Base-by-base conservation (phyloP, 2,329 filamentous ascomycete genomes). In the Pseudovirgaria hyperparasitica region DNA sequence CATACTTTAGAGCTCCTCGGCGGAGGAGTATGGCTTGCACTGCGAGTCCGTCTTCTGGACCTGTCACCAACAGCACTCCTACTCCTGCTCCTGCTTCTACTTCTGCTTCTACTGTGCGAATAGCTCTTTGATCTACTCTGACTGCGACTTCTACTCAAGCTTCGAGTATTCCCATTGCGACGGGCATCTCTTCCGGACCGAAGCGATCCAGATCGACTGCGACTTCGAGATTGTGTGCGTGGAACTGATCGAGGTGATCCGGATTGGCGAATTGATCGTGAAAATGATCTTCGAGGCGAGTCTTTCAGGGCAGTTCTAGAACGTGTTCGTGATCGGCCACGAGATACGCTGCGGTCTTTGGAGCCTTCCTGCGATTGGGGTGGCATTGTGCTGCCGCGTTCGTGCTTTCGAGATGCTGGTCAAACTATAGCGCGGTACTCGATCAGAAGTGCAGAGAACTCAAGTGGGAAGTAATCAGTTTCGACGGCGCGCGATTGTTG, bases 1-100 rank as follows among this genome's bases (percentile, higher is more conserved):
- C 42, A 22, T 37, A 55, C 53, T 42, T 58, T 58, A 31, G 54
- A 40, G 30, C 54, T 57, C 22, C 45, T 41, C 9, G 50, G 50
- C 15, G 33, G 45, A 18, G 50, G 46, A 13, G 25, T 43, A n/a
- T 46, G 46, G 24, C 45, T 51, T 8, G 38, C 46, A 29, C 52
- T 55, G 23, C 46, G 44, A 16, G 42, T 45, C 29, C 47, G n/a
- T n/a, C n/a, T n/a, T n/a, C n/a, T n/a, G n/a, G n/a, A n/a, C n/a
- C n/a, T n/a, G n/a, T n/a, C n/a, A n/a, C n/a, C n/a, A n/a, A n/a
- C n/a, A n/a, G n/a, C n/a, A n/a, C n/a, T n/a, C n/a, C n/a, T n/a
- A n/a, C n/a, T n/a, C n/a, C n/a, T 46, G 35, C 48, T 55, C 21
- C 48, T 42, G 15, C 48, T 46, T 34, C 48, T 37, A 19, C 39